A percentile compares a stretch with the other conserved stretches of the same genome.
phyloP scores from a whole-genome alignment of 164 flowering plant species.

The Santalum album region DNA sequence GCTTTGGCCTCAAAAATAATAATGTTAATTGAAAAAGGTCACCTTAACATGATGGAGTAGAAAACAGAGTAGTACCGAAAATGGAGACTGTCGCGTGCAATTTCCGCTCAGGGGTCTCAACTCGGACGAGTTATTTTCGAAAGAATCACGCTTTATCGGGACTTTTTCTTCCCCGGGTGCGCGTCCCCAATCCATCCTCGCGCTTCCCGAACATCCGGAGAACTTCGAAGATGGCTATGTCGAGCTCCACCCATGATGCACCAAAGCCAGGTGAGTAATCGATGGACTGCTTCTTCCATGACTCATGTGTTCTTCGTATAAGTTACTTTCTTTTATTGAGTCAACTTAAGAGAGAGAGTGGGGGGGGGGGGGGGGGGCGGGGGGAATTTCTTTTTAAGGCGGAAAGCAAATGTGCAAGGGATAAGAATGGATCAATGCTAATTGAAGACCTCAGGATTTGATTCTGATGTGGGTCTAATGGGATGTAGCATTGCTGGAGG shows the following conservation, averaged over 20 bases:
- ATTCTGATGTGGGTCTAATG: too few relatives aligned
- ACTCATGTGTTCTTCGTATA: not conserved
- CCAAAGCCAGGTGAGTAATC: constrained; percentile 18
- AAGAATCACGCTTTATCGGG: constrained; percentile 1
- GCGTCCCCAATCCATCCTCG: not conserved
- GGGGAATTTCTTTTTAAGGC: too few relatives aligned
- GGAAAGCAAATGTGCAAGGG: too few relatives aligned
- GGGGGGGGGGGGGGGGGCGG: too few relatives aligned
- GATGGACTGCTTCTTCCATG: not conserved
- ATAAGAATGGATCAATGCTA: too few relatives aligned
- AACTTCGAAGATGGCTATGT: constrained; percentile 17
- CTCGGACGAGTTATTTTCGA: not conserved
- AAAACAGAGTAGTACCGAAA: too few relatives aligned
- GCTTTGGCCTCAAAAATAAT: too few relatives aligned
- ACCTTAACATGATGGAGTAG: too few relatives aligned
- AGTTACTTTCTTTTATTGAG: not conserved
- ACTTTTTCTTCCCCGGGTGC: constrained; percentile 7
- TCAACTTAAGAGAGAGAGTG: not conserved
- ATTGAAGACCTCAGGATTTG: too few relatives aligned
- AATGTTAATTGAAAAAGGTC: too few relatives aligned
- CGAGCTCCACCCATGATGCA: constrained; percentile 8
- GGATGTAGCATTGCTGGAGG: too few relatives aligned
- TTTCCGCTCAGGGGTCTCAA: not conserved
- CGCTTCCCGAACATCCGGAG: not conserved
- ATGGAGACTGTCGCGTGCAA: too few relatives aligned